Conservation (phyloP, 1,284 basidiomycete species). For the Tilletia setariae region DNA sequence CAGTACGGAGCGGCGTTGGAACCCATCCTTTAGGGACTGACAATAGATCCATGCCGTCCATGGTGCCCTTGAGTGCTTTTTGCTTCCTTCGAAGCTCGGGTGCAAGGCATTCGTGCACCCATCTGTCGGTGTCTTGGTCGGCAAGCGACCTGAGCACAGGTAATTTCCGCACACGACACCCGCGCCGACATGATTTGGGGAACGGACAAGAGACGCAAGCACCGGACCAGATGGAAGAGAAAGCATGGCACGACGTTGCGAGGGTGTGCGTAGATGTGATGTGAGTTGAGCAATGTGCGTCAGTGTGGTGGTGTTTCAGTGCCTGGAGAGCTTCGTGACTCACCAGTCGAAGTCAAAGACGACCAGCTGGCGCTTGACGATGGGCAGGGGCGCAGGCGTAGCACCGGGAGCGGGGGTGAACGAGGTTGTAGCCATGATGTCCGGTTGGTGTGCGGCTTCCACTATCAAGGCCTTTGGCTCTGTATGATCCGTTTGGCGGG, state of each 20-base stretch:
- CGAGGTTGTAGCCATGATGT: neutral
- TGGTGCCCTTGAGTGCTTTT: conserved; percentile 64
- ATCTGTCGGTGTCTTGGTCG: conserved; percentile 96
- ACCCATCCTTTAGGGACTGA: conserved; percentile 3
- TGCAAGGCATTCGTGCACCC: conserved; percentile 86
- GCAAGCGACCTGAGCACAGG: conserved; percentile 55
- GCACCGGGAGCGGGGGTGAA: neutral
- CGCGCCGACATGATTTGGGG: neutral
- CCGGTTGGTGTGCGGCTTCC: neutral
- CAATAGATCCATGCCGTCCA: conserved; percentile 82
- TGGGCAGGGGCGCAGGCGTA: conserved; percentile 27
- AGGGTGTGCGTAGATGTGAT: too few species aligned
- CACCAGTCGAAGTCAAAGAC: conserved; percentile 98
- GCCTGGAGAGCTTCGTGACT: too few species aligned
- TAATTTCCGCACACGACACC: conserved; percentile 1
- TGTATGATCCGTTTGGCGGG: too few species aligned
- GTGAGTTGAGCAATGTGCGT: too few species aligned
- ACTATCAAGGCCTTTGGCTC: too few species aligned
- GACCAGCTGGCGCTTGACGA: conserved; percentile 65
- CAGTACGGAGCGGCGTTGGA: neutral
- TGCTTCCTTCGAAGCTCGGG: conserved; percentile 80
- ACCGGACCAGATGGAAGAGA: too few species aligned
- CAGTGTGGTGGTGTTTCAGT: too few species aligned
- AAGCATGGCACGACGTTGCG: too few species aligned
- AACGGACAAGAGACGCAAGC: neutral